Base-by-base conservation (phyloP, 1,139 yeast genomes). In the Taphrina sp. region DNA sequence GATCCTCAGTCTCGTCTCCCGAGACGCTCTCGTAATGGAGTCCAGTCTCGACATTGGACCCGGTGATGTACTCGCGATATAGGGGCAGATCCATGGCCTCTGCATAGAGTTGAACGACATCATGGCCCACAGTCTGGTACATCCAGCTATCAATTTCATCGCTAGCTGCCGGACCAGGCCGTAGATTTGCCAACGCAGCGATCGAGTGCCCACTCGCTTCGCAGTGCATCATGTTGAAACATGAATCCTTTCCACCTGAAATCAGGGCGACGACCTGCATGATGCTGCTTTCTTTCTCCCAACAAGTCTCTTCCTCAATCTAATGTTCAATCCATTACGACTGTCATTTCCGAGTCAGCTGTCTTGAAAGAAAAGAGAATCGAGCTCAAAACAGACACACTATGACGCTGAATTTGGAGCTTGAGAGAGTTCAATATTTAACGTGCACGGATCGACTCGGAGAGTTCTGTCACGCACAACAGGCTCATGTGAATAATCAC, bases 121-220 rank as follows among this genome's bases (percentile, higher is more conserved):
- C 88, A 68, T 85, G 94, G 0, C 98, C 98, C n/a, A 92, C 98
- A 0, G 98, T 92, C 69, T 92, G 98, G 69, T 87, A 92, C 98
- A 92, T 92, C 68, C 85, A 92, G 56, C 96, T 86, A 69, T 92
- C 96, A 58, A 92, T 73, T 68, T 92, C 98, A 52, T 74, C 76
- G 17, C 5, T 10, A 17, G 69, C 70, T 16, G 72, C 69, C 2
- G 62, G 60, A 5, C 74, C 73, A 1, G 98, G 98, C 64, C 81
- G 81, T 59, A 92, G 70, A 65, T 92, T 92, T 0, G 89, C 98
- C 51, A 92, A 69, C 0, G 96, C 96, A 0, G 79, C 78, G 10
- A 92, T 72, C 64, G 86, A 85, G 71, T 92, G 98, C 3, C 95
- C 95, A 58, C 85, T 81, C 2, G 79, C 76, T 12, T 85, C 66